Conservation (phyloP, 495 filamentous ascomycete species). For the Copromyces sp. region DNA sequence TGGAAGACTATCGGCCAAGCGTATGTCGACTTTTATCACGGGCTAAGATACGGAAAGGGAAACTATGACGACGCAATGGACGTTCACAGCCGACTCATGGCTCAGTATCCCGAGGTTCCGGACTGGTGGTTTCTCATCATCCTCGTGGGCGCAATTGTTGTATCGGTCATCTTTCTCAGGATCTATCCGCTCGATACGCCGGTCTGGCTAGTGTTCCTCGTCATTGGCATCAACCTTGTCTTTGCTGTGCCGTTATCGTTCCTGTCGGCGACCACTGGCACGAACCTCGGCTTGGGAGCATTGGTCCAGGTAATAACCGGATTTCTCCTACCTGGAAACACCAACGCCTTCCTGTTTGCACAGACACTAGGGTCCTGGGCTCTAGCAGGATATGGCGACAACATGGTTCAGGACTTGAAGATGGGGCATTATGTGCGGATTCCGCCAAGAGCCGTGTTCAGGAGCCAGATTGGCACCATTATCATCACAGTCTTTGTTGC, state of each 20-base stretch:
- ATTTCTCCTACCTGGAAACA: constrained; percentile 24
- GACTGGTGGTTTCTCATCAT: constrained; percentile 51
- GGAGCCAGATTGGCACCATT: constrained; percentile 23
- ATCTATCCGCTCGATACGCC: constrained; percentile 35
- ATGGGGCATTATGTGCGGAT: constrained; percentile 27
- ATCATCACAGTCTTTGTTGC: constrained; percentile 25
- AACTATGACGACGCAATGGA: constrained; percentile 46
- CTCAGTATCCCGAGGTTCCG: constrained; percentile 45
- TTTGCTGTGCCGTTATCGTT: constrained; percentile 28
- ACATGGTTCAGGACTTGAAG: constrained; percentile 32
- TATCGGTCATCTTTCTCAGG: constrained; percentile 40
- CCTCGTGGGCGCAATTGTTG: constrained; percentile 35
- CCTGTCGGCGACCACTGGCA: constrained; percentile 27
- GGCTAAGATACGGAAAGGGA: constrained; percentile 36
- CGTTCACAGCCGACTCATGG: constrained; percentile 50
- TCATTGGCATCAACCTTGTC: constrained; percentile 29
- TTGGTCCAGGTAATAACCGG: constrained; percentile 26
- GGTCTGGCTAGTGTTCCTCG: constrained; percentile 24
- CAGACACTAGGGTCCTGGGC: constrained; percentile 27
- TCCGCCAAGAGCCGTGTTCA: constrained; percentile 21
- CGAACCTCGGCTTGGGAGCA: constrained; percentile 22
- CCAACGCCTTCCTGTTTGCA: constrained; percentile 24
- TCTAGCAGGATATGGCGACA: constrained; percentile 23
- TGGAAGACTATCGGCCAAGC: constrained; percentile 27
- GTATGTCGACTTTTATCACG: constrained; percentile 29